Percentiles rank a stretch among this genome's conserved stretches.
Conservation (phyloP, 108 stramenopile genomes). For the Cylindrotheca closterium region DNA sequence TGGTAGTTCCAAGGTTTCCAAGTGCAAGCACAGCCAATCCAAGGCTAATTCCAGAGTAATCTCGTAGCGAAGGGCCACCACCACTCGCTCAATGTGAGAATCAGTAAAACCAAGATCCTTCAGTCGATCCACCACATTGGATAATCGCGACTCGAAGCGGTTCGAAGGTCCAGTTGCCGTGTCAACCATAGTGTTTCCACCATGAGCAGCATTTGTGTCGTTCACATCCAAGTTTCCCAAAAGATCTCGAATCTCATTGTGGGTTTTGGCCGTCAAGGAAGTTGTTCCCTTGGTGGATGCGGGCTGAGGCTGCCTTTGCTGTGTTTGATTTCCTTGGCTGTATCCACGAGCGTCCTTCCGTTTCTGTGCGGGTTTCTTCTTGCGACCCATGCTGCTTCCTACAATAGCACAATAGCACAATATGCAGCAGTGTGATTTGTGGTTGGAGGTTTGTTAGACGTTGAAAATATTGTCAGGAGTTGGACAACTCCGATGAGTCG, state of each 20-base stretch:
- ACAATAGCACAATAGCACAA: no score
- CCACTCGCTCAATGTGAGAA: conserved; percentile 34
- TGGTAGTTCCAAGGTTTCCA: conserved; percentile 51
- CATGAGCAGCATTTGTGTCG: neutral
- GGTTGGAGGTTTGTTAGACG: no score
- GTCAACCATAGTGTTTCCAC: neutral
- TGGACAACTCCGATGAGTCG: no score
- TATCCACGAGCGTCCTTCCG: conserved; percentile 38
- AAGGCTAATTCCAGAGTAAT: conserved; percentile 56
- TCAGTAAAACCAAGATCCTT: conserved; percentile 32
- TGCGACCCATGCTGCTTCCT: conserved; percentile 33
- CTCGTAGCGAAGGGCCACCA: conserved; percentile 32
- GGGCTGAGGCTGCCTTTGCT: neutral
- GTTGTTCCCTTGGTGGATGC: neutral
- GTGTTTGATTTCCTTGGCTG: conserved; percentile 7
- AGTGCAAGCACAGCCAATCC: conserved; percentile 73
- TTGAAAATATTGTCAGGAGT: no score
- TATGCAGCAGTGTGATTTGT: no score
- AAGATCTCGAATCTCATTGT: conserved; percentile 20
- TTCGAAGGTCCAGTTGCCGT: neutral
- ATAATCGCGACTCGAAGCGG: conserved; percentile 29
- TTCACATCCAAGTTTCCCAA: conserved; percentile 7
- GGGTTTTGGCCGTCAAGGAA: conserved; percentile 13
- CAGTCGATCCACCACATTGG: conserved; percentile 33
- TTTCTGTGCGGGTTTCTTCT: conserved; percentile 30